Percentiles rank a stretch among this genome's conserved stretches.
phyloP scores from a whole-genome alignment of 2,329 filamentous ascomycete species.

The Fusarium nelsonii region DNA sequence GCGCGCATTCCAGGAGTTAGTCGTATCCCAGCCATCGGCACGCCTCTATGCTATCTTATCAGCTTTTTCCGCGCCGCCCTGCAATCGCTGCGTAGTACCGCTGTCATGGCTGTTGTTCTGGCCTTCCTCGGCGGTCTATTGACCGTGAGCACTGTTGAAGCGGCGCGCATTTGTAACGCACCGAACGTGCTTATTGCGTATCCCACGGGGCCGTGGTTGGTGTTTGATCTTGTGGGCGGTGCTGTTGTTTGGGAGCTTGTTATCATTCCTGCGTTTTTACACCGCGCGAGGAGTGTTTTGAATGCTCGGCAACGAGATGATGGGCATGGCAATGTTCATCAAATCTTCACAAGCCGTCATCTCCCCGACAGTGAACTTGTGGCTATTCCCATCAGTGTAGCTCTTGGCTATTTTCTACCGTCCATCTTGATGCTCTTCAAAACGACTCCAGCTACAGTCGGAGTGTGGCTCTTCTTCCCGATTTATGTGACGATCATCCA shows the following conservation, averaged over 20 bases:
- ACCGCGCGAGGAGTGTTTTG: conserved; percentile 56
- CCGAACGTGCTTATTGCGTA: conserved; percentile 54
- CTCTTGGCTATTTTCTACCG: conserved; percentile 62
- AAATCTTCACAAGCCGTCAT: conserved; percentile 50
- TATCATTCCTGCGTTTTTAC: conserved; percentile 63
- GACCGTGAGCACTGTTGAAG: conserved; percentile 64
- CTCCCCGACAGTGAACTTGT: conserved; percentile 66
- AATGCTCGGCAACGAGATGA: conserved; percentile 29
- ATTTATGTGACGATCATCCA: conserved; percentile 61
- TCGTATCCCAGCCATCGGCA: conserved; percentile 59
- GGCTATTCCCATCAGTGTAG: conserved; percentile 65
- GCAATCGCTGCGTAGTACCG: conserved; percentile 56
- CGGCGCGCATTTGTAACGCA: conserved; percentile 59
- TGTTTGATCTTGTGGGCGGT: conserved; percentile 63
- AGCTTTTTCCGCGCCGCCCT: conserved; percentile 63
- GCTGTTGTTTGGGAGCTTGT: conserved; percentile 65
- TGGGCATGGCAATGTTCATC: conserved; percentile 32
- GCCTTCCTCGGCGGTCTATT: conserved; percentile 61
- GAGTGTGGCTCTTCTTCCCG: conserved; percentile 66
- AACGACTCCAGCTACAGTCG: conserved; percentile 54
- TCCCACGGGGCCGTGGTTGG: conserved; percentile 59
- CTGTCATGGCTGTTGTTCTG: conserved; percentile 58
- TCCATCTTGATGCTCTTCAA: conserved; percentile 61
- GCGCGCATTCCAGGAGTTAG: conserved; percentile 60
- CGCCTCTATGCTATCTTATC: conserved; percentile 63